Percentiles rank a stretch among this genome's conserved stretches.
phyloP scores from a whole-genome alignment of 805 yeast genomes.

The Blastobotrys robertii region DNA sequence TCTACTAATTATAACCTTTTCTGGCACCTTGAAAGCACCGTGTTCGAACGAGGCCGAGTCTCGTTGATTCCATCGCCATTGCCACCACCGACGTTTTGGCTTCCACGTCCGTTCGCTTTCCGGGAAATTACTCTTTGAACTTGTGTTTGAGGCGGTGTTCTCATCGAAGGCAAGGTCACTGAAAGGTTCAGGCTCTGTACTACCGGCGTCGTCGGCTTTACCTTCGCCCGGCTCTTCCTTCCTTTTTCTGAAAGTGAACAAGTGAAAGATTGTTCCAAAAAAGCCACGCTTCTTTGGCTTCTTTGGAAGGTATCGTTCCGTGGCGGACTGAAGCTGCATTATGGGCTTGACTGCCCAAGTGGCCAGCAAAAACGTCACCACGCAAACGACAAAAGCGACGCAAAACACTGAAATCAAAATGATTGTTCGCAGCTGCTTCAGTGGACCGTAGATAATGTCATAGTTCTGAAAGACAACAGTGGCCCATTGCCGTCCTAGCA shows the following conservation, averaged over 20 bases:
- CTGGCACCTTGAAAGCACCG: constrained; percentile 17
- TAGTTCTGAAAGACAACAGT: constrained; percentile 59
- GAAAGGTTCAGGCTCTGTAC: too few relatives aligned
- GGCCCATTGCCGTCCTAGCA: constrained; percentile 49
- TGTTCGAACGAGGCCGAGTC: background rate
- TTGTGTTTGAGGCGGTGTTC: constrained; percentile 25
- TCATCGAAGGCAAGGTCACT: constrained; percentile 9
- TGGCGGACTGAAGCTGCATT: constrained; percentile 67
- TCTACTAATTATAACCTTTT: constrained; percentile 12
- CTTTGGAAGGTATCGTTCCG: constrained; percentile 39
- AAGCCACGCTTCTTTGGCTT: constrained; percentile 2
- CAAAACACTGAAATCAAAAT: constrained; percentile 62
- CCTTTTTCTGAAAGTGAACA: background rate
- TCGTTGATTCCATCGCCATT: too few relatives aligned
- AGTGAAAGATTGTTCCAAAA: constrained; percentile 5
- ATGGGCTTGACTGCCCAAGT: constrained; percentile 79
- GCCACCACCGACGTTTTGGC: too few relatives aligned
- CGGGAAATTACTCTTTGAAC: too few relatives aligned
- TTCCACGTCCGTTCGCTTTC: too few relatives aligned
- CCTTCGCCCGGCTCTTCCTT: background rate
- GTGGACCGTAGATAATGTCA: constrained; percentile 51
- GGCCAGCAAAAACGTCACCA: constrained; percentile 67
- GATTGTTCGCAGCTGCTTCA: constrained; percentile 51
- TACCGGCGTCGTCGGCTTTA: too few relatives aligned
- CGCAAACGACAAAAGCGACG: constrained; percentile 57